phyloP scores from a whole-genome alignment of 2,329 filamentous ascomycete genomes.

The Ceratocystiopsis sp. region DNA sequence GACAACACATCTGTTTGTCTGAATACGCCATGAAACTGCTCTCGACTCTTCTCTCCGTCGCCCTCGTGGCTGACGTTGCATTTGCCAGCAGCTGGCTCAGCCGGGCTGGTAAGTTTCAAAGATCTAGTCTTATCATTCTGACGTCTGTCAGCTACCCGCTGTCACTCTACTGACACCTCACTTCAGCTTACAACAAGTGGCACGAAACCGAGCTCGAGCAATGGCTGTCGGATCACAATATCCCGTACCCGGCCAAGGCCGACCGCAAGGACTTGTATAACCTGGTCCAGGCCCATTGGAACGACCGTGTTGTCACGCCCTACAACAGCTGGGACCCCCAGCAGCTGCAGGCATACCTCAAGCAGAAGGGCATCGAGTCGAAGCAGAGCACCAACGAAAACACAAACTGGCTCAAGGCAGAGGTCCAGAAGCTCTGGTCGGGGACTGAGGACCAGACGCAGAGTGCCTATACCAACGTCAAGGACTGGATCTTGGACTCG shows the following conservation, averaged over 20 bases:
- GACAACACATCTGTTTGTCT: no score
- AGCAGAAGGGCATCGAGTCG: constrained; percentile 51
- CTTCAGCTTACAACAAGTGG: constrained; percentile 90
- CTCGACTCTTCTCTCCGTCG: constrained; percentile 50
- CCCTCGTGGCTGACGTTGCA: constrained; percentile 52
- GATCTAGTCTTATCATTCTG: not conserved
- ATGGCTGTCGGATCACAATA: constrained; percentile 84
- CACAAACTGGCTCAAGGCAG: constrained; percentile 49
- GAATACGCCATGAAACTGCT: constrained; percentile 53
- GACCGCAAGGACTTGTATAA: constrained; percentile 91
- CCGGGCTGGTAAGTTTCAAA: constrained; percentile 52
- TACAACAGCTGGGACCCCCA: constrained; percentile 62
- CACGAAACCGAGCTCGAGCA: constrained; percentile 94
- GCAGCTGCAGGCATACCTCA: constrained; percentile 51
- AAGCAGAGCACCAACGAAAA: constrained; percentile 49
- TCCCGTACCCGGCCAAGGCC: constrained; percentile 77
- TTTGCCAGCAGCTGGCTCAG: constrained; percentile 70
- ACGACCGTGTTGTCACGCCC: constrained; percentile 53
- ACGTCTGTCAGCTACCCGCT: no score
- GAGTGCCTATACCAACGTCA: constrained; percentile 52
- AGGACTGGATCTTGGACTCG: constrained; percentile 89
- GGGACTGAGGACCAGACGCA: constrained; percentile 64
- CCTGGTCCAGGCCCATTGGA: constrained; percentile 82
- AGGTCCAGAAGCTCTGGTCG: constrained; percentile 59
- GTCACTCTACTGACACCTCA: not conserved